Conservation (phyloP, 306 rosid species). For the Prunus kanzakura region DNA sequence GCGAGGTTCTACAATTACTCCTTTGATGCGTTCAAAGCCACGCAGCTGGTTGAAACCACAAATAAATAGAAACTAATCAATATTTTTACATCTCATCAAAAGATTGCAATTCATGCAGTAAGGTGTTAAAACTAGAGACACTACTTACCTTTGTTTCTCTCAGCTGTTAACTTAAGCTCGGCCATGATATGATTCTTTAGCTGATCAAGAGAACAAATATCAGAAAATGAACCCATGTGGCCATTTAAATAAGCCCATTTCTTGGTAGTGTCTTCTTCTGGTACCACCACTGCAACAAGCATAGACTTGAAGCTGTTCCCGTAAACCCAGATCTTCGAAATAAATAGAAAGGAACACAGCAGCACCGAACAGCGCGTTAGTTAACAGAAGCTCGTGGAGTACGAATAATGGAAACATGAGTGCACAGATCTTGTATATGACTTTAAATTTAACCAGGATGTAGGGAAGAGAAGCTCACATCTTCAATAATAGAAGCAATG, state of each 20-base stretch:
- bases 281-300: slow-evolving; percentile 68
- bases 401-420: background rate
- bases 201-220: slow-evolving; percentile 62
- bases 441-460: background rate
- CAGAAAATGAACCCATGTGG: slow-evolving; percentile 47
- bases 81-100: background rate
- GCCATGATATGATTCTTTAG: slow-evolving; percentile 50
- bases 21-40: slow-evolving; percentile 73
- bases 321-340: slow-evolving; percentile 68
- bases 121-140: background rate
- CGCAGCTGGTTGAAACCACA: slow-evolving; percentile 45
- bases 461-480: slow-evolving; percentile 39
- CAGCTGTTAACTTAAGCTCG: slow-evolving; percentile 60
- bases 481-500: slow-evolving; percentile 68
- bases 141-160: slow-evolving; percentile 65
- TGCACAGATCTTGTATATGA: background rate
- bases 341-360: background rate
- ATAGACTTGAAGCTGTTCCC: slow-evolving; percentile 79
- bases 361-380: background rate
- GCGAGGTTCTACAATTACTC: slow-evolving; percentile 53
- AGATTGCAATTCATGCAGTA: no score
- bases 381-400: background rate
- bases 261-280: slow-evolving; percentile 53
- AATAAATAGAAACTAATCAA: background rate
- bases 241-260: slow-evolving; percentile 73